Conservation (phyloP, 495 filamentous ascomycete species). For the Cercophora newfieldiana region DNA sequence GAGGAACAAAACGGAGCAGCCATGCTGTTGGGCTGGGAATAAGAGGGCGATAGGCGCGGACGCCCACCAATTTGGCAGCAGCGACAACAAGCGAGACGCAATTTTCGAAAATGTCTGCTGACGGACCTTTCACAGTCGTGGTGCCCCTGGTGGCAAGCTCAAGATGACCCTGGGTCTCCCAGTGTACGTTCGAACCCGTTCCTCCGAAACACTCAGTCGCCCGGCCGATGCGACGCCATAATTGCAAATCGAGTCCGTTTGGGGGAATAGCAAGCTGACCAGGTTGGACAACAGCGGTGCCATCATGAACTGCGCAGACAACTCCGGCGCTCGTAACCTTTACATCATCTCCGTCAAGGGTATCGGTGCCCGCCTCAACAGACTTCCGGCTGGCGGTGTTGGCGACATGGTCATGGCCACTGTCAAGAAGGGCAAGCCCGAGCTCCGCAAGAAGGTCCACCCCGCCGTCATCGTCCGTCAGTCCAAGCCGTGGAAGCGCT, state of each 20-base stretch:
- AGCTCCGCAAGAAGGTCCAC: slow-evolving; percentile 99
- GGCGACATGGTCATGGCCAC: slow-evolving; percentile 99
- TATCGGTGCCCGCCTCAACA: slow-evolving; percentile 97
- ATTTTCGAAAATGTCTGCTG: slow-evolving; percentile 19
- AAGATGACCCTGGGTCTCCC: slow-evolving; percentile 99
- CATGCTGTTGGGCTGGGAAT: background rate
- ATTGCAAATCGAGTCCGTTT: background rate
- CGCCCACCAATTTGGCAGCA: background rate
- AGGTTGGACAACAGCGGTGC: slow-evolving; percentile 65
- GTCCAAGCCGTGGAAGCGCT: slow-evolving; percentile 97
- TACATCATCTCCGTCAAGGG: slow-evolving; percentile 99
- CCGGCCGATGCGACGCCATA: slow-evolving; percentile 1
- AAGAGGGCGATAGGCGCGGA: background rate
- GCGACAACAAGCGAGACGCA: background rate
- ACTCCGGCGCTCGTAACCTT: slow-evolving; percentile 97
- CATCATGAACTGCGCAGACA: slow-evolving; percentile 96
- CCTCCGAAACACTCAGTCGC: slow-evolving; percentile 14
- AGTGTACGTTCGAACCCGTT: slow-evolving; percentile 68
- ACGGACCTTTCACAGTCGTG: slow-evolving; percentile 58
- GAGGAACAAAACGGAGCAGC: background rate
- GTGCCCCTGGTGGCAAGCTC: slow-evolving; percentile 98
- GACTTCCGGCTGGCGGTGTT: slow-evolving; percentile 95
- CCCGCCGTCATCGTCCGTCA: slow-evolving; percentile 96
- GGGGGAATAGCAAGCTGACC: slow-evolving; percentile 24
- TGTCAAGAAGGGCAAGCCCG: slow-evolving; percentile 99